Evolutionary conservation across 345 rosid species (phyloP), one percentile per base, ranked within the genome.

Genomic region (Stellera chamaejasme): DNA sequence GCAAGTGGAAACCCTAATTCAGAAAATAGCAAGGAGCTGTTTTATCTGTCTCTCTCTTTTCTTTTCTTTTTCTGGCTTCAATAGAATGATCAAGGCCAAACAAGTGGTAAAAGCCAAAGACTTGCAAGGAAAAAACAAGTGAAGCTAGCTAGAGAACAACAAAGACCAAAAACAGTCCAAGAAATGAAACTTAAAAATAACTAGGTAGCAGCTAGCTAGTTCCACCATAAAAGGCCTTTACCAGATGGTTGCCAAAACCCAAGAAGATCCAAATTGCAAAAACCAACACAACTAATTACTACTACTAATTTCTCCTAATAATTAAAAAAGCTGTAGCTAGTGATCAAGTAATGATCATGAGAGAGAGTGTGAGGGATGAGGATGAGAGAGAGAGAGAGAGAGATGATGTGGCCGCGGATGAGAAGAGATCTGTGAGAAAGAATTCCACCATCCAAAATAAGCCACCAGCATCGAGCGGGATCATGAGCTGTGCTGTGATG

Each of bases 1-100:
- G 23, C 23, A 19, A 19, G 23, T 32, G 39, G 28, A 61, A 75
- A 73, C 80, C 80, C 86, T 81, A 70, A 66, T 70, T 72, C 63
- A 60, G 72, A 59, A 72, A n/a, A n/a, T n/a, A n/a, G n/a, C n/a
- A n/a, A n/a, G n/a, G n/a, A n/a, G n/a, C n/a, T n/a, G n/a, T n/a
- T n/a, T n/a, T n/a, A n/a, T n/a, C n/a, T n/a, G n/a, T n/a, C n/a
- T n/a, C 47, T 26, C 55, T 54, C 23, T 55, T 42, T 53, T n/a
- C n/a, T n/a, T n/a, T n/a, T n/a, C 54, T 32, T 32, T 32, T 2
- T 32, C 39, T 32, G 1, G 39, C 39, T 32, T 32, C 39, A n/a
- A n/a, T n/a, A n/a, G n/a, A n/a, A n/a, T n/a, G n/a, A n/a, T n/a
- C n/a, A 32, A 32, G 9, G 9, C 39, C 39, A 32, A 32, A 32